These are phyloP conservation scores for Penicillium sp. DNA, from an alignment of 2,329 filamentous ascomycete species.

Conservation along the genomic window DNA sequence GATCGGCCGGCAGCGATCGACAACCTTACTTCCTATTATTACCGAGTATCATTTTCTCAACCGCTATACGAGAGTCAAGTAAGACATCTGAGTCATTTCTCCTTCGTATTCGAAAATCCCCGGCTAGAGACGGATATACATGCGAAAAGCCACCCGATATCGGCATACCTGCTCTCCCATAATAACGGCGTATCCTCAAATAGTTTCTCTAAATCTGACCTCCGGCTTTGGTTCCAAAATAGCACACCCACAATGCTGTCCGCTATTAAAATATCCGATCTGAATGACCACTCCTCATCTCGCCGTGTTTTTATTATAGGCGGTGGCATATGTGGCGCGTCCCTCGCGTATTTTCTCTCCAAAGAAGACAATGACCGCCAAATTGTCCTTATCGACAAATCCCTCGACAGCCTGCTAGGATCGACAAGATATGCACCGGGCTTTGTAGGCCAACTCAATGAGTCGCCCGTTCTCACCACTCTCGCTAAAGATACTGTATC, in stretches of 20 bases:
- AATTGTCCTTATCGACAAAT: constrained; percentile 33
- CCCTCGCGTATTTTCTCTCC: constrained; percentile 38
- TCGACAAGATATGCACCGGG: constrained; percentile 42
- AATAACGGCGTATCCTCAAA: background rate
- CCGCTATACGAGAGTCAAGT: too few relatives aligned
- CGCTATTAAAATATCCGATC: background rate
- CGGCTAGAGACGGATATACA: background rate
- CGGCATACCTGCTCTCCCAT: too few relatives aligned
- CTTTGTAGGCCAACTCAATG: constrained; percentile 42
- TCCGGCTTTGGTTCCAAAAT: background rate
- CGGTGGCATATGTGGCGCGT: constrained; percentile 41
- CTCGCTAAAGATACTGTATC: constrained; percentile 36
- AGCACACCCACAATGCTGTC: constrained; percentile 3
- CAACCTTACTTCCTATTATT: too few relatives aligned
- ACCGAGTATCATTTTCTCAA: too few relatives aligned
- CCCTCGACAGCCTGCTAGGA: constrained; percentile 27
- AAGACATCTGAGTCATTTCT: background rate
- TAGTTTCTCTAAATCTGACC: too few relatives aligned
- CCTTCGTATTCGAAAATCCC: background rate
- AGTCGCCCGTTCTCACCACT: constrained; percentile 33
- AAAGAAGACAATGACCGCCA: constrained; percentile 12
- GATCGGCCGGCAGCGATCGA: too few relatives aligned
- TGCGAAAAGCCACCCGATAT: background rate
- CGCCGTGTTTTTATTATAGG: constrained; percentile 29
- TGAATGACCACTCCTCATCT: constrained; percentile 12